Evolutionary conservation across 352 stramenopile species (phyloP), one percentile per base, ranked within the genome.

Genomic region (Globisporangium rhizosaccharum): DNA sequence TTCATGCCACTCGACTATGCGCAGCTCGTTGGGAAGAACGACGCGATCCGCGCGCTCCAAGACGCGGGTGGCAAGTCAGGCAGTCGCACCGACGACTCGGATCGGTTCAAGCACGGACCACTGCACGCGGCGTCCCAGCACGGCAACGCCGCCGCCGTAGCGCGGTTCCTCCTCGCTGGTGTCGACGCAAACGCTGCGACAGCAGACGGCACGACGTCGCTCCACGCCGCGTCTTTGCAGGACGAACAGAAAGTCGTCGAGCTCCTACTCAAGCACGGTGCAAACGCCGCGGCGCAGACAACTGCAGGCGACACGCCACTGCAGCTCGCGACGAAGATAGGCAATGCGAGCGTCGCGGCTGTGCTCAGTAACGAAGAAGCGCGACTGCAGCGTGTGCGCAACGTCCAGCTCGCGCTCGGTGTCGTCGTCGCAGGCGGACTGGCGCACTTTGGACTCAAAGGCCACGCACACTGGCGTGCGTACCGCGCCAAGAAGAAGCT

Each of bases 1-100:
- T 37, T 53, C 48, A 53, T 26, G 48, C 48, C 48, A 18, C 17
- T 53, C 23, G 41, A 58, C 53, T 49, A 26, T 14, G 25, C 53
- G 4, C n/a, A 51, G 53, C 39, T 50, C 3, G 53, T 20, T 3
- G 28, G 25, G 7, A 1, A 46, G 12, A 33, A 18, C 20, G 11
- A 33, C 12, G 41, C 41, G 5, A 18, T 47, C 4, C 18, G 41
- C 41, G 15, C 4, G 41, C 41, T 47, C 15, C 41, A 47, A 7
- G 18, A 47, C 41, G 41, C 41, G 3, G 41, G 41, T 20, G 41
- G 41, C 41, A 47, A 47, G 41, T 9, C 41, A 20, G 41, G 41
- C 41, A 20, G 2, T 14, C 15, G 18, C 41, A 47, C 14, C 9
- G 18, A 20, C 7, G 41, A 23, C 41, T 3, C 33, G 33, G 33